These are phyloP conservation scores for Lophium mytilinum DNA, from an alignment of 495 filamentous ascomycete species.

Conservation along the genomic window DNA sequence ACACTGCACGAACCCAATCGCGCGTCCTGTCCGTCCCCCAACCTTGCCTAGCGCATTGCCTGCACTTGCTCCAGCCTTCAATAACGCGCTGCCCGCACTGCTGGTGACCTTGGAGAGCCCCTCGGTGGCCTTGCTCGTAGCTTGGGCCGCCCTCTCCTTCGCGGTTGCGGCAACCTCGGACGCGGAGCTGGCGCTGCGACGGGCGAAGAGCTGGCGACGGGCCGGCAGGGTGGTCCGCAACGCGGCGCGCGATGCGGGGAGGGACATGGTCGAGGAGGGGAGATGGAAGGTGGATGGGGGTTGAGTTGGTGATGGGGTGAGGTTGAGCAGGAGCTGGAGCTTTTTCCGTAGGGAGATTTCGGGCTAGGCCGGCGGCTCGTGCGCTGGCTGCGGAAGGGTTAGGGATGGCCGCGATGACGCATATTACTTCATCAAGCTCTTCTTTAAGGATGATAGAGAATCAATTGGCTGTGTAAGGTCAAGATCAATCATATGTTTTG, in stretches of 20 bases:
- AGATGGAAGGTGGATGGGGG: constrained; percentile 11
- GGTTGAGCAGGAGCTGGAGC: constrained; percentile 7
- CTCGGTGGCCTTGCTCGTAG: constrained; percentile 69
- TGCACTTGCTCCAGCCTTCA: constrained; percentile 54
- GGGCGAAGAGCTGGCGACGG: constrained; percentile 43
- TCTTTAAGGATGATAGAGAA: too few species aligned
- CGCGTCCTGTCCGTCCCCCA: constrained; percentile 74
- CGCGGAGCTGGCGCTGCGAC: constrained; percentile 58
- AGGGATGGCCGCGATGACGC: too few species aligned
- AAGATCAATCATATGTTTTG: too few species aligned
- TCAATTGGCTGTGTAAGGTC: too few species aligned
- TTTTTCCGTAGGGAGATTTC: neutral
- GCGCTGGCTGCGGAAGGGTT: neutral
- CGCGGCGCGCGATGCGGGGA: constrained; percentile 47
- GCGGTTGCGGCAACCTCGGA: constrained; percentile 59
- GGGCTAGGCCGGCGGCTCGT: neutral
- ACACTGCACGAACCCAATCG: constrained; percentile 82
- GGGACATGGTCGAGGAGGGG: constrained; percentile 35
- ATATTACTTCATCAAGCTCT: too few species aligned
- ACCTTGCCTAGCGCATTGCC: constrained; percentile 60
- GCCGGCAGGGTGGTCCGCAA: constrained; percentile 54
- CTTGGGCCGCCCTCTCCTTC: constrained; percentile 53
- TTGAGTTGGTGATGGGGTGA: neutral
- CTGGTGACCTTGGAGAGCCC: constrained; percentile 77
- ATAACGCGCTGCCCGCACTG: constrained; percentile 68